Percentiles rank a stretch among this genome's conserved stretches.
Evolutionary conservation across 495 filamentous ascomycete genomes (phyloP).

Genomic region (Penicillium dipodomyicola): DNA sequence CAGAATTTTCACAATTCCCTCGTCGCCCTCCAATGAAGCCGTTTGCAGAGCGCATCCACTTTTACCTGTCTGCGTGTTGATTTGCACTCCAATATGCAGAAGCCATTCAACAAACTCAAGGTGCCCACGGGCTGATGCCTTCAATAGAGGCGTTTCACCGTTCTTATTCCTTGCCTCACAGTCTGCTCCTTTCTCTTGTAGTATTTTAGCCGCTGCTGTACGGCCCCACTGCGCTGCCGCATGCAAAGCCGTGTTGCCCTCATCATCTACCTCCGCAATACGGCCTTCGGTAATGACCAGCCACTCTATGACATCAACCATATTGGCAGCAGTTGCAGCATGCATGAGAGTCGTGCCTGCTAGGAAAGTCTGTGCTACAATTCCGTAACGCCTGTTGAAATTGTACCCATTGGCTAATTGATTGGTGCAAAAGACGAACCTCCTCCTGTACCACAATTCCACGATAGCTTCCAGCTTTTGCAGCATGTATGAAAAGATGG

Average conservation of each 20-base stretch:
- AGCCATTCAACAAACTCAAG: conserved; percentile 13
- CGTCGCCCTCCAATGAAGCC: conserved; percentile 5
- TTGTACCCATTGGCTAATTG: too few relatives aligned
- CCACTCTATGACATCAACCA: conserved; percentile 4
- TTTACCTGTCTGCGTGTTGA: neutral
- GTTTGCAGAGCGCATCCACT: conserved; percentile 8
- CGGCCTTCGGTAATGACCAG: neutral
- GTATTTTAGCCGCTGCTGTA: neutral
- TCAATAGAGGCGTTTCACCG: neutral
- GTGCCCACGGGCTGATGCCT: conserved; percentile 5
- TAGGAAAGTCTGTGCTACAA: too few relatives aligned
- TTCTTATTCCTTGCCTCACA: neutral
- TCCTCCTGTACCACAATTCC: too few relatives aligned
- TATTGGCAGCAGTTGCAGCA: conserved; percentile 11
- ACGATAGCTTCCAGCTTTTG: too few relatives aligned
- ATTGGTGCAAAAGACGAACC: too few relatives aligned
- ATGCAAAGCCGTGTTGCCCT: conserved; percentile 14
- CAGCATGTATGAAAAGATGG: too few relatives aligned
- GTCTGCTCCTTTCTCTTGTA: conserved; percentile 4
- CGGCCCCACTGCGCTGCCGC: conserved; percentile 8
- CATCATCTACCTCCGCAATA: neutral
- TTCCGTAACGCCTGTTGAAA: too few relatives aligned
- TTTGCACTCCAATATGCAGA: conserved; percentile 1
- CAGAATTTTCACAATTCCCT: conserved; percentile 2
- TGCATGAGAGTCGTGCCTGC: too few relatives aligned